phyloP scores from a whole-genome alignment of 495 filamentous ascomycete genomes.

The Xanthoparmelia taractica region DNA sequence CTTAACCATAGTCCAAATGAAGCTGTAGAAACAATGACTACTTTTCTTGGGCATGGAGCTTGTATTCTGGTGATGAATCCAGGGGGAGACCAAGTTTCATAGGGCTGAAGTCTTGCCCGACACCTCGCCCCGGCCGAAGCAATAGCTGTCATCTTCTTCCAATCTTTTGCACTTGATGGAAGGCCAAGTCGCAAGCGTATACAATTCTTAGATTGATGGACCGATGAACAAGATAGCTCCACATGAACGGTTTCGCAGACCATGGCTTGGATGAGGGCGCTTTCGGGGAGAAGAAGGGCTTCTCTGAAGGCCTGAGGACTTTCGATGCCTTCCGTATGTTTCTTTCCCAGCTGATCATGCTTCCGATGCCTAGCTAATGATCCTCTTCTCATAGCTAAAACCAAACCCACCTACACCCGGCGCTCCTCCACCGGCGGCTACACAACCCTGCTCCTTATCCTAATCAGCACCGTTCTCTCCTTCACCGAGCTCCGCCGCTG shows the following conservation, averaged over 20 bases:
- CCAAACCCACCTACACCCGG: constrained; percentile 84
- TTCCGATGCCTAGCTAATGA: constrained; percentile 26
- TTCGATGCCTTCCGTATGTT: constrained; percentile 97
- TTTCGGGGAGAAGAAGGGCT: constrained; percentile 63
- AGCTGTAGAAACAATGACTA: background rate
- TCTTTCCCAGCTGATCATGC: background rate
- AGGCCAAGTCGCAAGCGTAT: background rate
- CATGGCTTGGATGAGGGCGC: constrained; percentile 66
- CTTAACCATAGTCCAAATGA: no score
- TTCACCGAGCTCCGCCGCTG: constrained; percentile 71
- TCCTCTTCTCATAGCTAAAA: constrained; percentile 62
- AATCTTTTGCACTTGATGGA: background rate
- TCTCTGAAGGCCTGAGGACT: constrained; percentile 58
- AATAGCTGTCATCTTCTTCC: constrained; percentile 17
- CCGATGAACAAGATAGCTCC: constrained; percentile 26
- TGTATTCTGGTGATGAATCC: background rate
- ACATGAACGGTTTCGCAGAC: constrained; percentile 65
- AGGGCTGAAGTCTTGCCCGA: constrained; percentile 11
- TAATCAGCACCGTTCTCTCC: constrained; percentile 63
- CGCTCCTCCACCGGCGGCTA: constrained; percentile 77
- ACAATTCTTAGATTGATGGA: constrained; percentile 13
- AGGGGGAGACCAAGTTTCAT: background rate
- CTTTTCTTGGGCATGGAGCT: background rate
- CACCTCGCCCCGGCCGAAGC: background rate
- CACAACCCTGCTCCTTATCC: constrained; percentile 78